Evolutionary conservation across 495 filamentous ascomycete genomes (phyloP), one percentile per base, ranked within the genome.

Genomic region (Copromyces sp.): DNA sequence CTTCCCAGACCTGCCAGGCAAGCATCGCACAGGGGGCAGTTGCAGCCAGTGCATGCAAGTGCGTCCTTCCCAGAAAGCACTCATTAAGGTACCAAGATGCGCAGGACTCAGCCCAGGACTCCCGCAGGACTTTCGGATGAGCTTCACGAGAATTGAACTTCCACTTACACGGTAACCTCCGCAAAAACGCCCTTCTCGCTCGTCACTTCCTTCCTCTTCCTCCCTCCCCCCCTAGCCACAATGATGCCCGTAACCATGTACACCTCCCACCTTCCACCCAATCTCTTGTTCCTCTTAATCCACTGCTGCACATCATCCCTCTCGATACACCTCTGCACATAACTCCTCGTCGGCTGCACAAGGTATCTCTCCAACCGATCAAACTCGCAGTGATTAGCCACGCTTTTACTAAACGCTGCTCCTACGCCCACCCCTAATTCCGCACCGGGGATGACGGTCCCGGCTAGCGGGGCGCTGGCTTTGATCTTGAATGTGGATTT

Each of bases 191-290:
- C 53, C 40, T 68, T 39, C 45, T 14, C 17, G 4, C 12, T 41
- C 20, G 12, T 41, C 38, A 24, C 20, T 4, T 14, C 37, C 35
- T 59, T 16, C 42, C 7, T 61, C 9, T 11, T 24, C 47, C 39
- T 73, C 37, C 29, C 68, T 9, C 69, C 72, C 9, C 65, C 44
- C 11, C 70, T 61, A 5, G 74, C 74, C 29, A 75, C 69, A 1
- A 42, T 68, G 6, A 75, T 69, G 4, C 74, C 72, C 6, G 72
- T 75, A 3, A 75, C 11, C 72, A 73, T 73, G 12, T 65, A 75
- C 68, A 75, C 16, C 11, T 14, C 70, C 72, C 72, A 14, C 4
- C 14, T 2, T 5, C 35, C 35, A 37, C 70, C 73, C 4, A 72
- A 3, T 9, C 1, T 70, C 35, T 69, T 71, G 7, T 12, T 45